Percentiles rank a stretch among this genome's conserved stretches.
These are phyloP conservation scores for Parachaetomium inaequale DNA, from an alignment of 495 filamentous ascomycete genomes.

Conservation along the genomic window DNA sequence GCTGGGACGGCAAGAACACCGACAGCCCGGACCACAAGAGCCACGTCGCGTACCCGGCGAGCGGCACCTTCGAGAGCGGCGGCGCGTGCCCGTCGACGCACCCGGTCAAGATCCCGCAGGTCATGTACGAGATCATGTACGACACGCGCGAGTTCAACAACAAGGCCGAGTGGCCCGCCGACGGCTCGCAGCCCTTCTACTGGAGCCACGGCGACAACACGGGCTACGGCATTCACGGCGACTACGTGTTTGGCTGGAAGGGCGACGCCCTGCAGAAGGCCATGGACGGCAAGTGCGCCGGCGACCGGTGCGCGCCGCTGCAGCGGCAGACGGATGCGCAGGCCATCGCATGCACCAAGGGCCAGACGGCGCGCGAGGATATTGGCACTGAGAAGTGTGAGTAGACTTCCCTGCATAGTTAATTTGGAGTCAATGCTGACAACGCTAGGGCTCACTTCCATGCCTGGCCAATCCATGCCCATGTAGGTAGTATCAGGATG, in stretches of 20 bases:
- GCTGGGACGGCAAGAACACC: slow-evolving; percentile 56
- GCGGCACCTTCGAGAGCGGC: slow-evolving; percentile 38
- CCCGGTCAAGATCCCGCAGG: slow-evolving; percentile 45
- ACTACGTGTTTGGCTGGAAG: slow-evolving; percentile 38
- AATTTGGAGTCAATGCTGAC: not conserved
- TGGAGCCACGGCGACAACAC: slow-evolving; percentile 24
- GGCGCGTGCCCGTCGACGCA: slow-evolving; percentile 47
- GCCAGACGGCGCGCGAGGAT: slow-evolving; percentile 11
- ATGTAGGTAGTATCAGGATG: not conserved
- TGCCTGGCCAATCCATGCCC: not conserved
- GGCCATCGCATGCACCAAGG: slow-evolving; percentile 20
- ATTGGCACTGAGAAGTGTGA: slow-evolving; percentile 14
- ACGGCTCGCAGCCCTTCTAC: slow-evolving; percentile 28
- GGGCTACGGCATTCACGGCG: slow-evolving; percentile 28
- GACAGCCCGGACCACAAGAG: slow-evolving; percentile 52
- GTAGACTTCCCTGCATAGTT: not conserved
- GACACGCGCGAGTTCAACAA: slow-evolving; percentile 46
- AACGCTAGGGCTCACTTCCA: not conserved
- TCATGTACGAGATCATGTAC: slow-evolving; percentile 50
- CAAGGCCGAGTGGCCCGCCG: slow-evolving; percentile 42
- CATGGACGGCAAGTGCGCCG: slow-evolving; percentile 46
- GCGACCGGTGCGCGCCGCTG: slow-evolving; percentile 36
- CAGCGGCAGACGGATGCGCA: slow-evolving; percentile 35
- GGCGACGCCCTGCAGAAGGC: slow-evolving; percentile 43
- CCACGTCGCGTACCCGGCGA: slow-evolving; percentile 43